Evolutionary conservation across 805 yeast species (phyloP).

Genomic region (Candida ulmi): DNA sequence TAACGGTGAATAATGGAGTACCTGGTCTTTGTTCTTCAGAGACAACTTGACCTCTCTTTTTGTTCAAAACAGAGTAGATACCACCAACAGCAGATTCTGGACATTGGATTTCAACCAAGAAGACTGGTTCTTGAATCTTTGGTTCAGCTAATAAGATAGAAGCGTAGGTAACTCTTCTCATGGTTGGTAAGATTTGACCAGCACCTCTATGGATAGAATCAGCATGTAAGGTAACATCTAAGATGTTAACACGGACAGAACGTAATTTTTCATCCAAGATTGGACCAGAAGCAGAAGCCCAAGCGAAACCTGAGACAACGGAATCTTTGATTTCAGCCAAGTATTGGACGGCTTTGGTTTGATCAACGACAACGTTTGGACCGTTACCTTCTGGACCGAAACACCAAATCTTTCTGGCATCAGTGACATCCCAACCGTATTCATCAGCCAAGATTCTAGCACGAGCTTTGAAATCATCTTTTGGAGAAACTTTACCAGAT

Average conservation of each 20-base stretch:
- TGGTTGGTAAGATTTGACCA: slow-evolving; percentile 99
- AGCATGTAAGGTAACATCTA: slow-evolving; percentile 98
- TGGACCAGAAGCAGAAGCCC: slow-evolving; percentile 99
- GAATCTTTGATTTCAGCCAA: slow-evolving; percentile 98
- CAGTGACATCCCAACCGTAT: slow-evolving; percentile 99
- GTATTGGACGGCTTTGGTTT: slow-evolving; percentile 99
- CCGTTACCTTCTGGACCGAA: slow-evolving; percentile 99
- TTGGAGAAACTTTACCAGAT: slow-evolving; percentile 84
- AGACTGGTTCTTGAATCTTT: slow-evolving; percentile 98
- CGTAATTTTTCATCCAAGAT: slow-evolving; percentile 94
- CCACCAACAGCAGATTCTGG: slow-evolving; percentile 99
- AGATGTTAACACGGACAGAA: slow-evolving; percentile 94
- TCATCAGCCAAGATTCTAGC: slow-evolving; percentile 99
- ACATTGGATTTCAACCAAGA: slow-evolving; percentile 99
- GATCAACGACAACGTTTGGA: slow-evolving; percentile 98
- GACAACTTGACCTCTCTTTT: slow-evolving; percentile 98
- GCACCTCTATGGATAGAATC: slow-evolving; percentile 99
- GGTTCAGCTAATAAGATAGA: slow-evolving; percentile 98
- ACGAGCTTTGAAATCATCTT: slow-evolving; percentile 98
- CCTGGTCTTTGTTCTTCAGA: slow-evolving; percentile 99
- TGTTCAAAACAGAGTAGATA: slow-evolving; percentile 99
- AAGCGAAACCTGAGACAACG: slow-evolving; percentile 99
- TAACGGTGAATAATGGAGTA: slow-evolving; percentile 99
- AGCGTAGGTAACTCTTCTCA: slow-evolving; percentile 99
- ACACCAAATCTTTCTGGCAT: slow-evolving; percentile 99